These are phyloP conservation scores for Croton setiger DNA, from an alignment of 441 rosid genomes.

Conservation along the genomic window DNA sequence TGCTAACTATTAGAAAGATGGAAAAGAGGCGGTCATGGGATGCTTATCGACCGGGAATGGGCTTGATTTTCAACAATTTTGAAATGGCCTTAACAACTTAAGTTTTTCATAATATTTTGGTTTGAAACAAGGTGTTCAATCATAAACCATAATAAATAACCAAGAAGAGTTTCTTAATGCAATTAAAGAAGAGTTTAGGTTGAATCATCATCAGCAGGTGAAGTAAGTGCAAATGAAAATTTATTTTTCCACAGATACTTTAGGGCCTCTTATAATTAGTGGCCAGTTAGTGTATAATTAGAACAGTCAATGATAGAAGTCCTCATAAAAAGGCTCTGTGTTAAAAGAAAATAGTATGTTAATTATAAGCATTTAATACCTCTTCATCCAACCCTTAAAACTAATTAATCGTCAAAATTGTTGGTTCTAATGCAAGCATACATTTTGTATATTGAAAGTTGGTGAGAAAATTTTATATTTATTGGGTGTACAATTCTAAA, in stretches of 20 bases:
- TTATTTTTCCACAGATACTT: constrained; percentile 70
- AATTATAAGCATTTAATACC: too few species aligned
- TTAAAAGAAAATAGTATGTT: too few species aligned
- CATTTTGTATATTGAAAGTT: too few species aligned
- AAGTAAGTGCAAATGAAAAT: constrained; percentile 67
- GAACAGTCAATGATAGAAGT: constrained; percentile 66
- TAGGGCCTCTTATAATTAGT: constrained; percentile 43
- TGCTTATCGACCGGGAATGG: constrained; percentile 45
- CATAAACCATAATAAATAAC: constrained; percentile 38
- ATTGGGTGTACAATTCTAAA: too few species aligned
- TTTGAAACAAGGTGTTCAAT: constrained; percentile 39
- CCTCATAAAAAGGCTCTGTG: constrained; percentile 72
- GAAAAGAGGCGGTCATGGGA: constrained; percentile 63
- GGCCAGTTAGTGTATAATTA: constrained; percentile 42
- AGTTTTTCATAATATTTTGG: constrained; percentile 51
- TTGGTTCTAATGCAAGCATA: too few species aligned
- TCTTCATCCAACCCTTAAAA: too few species aligned
- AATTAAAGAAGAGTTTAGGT: constrained; percentile 39
- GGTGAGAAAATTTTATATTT: too few species aligned
- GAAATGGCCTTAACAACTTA: constrained; percentile 45
- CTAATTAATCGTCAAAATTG: too few species aligned
- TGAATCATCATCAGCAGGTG: constrained; percentile 42
- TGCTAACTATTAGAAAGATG: constrained; percentile 77
- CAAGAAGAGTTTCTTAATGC: constrained; percentile 47
- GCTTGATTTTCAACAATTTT: constrained; percentile 37